A percentile compares a stretch with the other conserved stretches of the same genome.
Conservation (phyloP, 371 early-diverging fungal species). For the Lichtheimia ramosa region DNA sequence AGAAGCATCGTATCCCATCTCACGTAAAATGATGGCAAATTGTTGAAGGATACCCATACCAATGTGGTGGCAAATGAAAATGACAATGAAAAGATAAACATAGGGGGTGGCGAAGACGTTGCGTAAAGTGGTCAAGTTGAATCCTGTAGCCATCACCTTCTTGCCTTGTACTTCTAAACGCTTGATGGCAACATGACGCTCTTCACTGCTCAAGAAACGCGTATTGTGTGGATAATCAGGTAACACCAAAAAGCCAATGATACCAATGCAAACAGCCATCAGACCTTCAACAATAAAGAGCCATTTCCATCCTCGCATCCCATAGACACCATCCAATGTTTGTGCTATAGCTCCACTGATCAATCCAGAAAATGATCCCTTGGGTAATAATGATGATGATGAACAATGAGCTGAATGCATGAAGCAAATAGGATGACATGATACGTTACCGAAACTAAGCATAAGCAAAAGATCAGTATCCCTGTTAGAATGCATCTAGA, state of each 20-base stretch:
- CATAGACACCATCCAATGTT: slow-evolving; percentile 38
- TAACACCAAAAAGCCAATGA: slow-evolving; percentile 45
- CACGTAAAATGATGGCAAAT: slow-evolving; percentile 39
- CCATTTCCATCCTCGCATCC: slow-evolving; percentile 63
- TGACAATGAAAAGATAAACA: slow-evolving; percentile 30
- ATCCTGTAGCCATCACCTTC: slow-evolving; percentile 12
- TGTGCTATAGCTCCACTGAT: slow-evolving; percentile 40
- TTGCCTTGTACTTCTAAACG: slow-evolving; percentile 50
- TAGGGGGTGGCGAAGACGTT: slow-evolving; percentile 41
- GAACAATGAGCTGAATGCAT: slow-evolving; percentile 5
- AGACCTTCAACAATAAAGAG: slow-evolving; percentile 60
- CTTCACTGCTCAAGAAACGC: slow-evolving; percentile 47
- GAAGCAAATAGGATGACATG: no score
- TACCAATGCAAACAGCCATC: slow-evolving; percentile 43
- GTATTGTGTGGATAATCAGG: slow-evolving; percentile 61
- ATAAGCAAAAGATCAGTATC: no score
- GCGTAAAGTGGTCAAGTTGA: slow-evolving; percentile 23
- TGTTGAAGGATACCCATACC: slow-evolving; percentile 46
- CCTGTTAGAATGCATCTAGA: no score
- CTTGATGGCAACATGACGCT: slow-evolving; percentile 46
- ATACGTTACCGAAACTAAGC: no score
- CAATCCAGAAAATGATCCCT: slow-evolving; percentile 24
- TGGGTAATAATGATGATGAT: no score
- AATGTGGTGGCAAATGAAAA: slow-evolving; percentile 45
- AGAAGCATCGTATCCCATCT: slow-evolving; percentile 27